phyloP scores from a whole-genome alignment of 805 yeast species.

The Wickerhamiella lipophila region DNA sequence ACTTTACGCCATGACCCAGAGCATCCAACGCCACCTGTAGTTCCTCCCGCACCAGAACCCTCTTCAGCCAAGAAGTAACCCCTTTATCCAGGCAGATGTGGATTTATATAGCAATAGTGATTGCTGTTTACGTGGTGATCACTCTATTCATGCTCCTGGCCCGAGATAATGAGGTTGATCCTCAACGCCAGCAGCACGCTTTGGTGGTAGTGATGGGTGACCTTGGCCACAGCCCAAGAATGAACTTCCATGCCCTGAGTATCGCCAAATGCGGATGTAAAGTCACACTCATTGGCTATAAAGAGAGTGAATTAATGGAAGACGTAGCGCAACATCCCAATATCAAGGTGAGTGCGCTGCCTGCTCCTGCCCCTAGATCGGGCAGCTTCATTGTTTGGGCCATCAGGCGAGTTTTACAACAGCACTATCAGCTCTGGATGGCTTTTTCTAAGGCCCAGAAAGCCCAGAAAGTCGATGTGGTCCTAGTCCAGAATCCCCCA shows the following conservation, averaged over 20 bases:
- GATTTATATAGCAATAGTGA: background rate
- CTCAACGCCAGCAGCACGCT: slow-evolving; percentile 37
- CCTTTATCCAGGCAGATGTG: too few relatives aligned
- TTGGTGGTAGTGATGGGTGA: slow-evolving; percentile 83
- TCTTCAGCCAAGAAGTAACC: too few relatives aligned
- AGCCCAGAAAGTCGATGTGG: slow-evolving; percentile 48
- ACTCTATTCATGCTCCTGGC: background rate
- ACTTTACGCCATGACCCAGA: too few relatives aligned
- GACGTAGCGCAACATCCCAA: slow-evolving; percentile 20
- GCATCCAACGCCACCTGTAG: too few relatives aligned
- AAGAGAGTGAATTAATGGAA: slow-evolving; percentile 23
- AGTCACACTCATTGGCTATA: slow-evolving; percentile 78
- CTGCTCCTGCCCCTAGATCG: slow-evolving; percentile 18
- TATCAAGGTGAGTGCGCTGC: slow-evolving; percentile 26
- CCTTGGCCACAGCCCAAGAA: slow-evolving; percentile 88
- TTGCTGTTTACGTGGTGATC: background rate
- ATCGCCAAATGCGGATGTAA: slow-evolving; percentile 54
- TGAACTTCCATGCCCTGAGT: slow-evolving; percentile 78
- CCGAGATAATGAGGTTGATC: slow-evolving; percentile 11
- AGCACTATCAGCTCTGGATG: slow-evolving; percentile 34
- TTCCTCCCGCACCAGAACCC: too few relatives aligned
- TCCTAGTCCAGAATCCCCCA: slow-evolving; percentile 80
- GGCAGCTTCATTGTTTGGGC: slow-evolving; percentile 48
- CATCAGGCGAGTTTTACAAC: slow-evolving; percentile 43
- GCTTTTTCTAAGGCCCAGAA: slow-evolving; percentile 16